Evolutionary conservation across 164 flowering plant genomes (phyloP).

Genomic region (Cinnamomum micranthum): DNA sequence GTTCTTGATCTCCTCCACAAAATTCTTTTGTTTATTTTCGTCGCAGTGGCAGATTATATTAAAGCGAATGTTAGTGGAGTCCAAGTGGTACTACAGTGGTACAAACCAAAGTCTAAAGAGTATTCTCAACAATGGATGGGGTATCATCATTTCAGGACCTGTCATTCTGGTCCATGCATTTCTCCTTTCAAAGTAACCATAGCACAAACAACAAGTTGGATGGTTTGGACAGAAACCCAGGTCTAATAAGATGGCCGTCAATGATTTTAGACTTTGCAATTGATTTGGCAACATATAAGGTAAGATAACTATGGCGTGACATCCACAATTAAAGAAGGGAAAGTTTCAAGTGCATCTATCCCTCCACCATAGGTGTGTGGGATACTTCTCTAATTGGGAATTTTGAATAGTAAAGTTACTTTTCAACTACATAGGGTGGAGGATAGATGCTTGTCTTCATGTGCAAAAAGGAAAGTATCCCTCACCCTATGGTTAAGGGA

Average conservation of each 20-base stretch:
- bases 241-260: constrained; percentile 19
- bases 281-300: constrained; percentile 33
- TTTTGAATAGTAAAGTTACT: too few relatives aligned
- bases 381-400: too few relatives aligned
- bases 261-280: constrained; percentile 39
- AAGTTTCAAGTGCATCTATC: too few relatives aligned
- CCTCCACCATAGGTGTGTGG: too few relatives aligned
- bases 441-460: too few relatives aligned
- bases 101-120: constrained; percentile 42
- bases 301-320: background rate
- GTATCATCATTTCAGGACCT: constrained; percentile 45
- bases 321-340: too few relatives aligned
- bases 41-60: constrained; percentile 45
- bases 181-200: constrained; percentile 13
- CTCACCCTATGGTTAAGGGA: too few relatives aligned
- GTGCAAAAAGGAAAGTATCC: too few relatives aligned
- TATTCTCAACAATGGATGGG: constrained; percentile 44
- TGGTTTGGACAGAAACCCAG: constrained; percentile 12
- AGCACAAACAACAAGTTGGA: constrained; percentile 11
- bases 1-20: too few relatives aligned
- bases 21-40: background rate
- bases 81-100: constrained; percentile 40
- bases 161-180: constrained; percentile 28
- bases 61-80: constrained; percentile 45
- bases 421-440: too few relatives aligned